phyloP scores from a whole-genome alignment of 441 rosid genomes.

The Adansonia grandidieri region DNA sequence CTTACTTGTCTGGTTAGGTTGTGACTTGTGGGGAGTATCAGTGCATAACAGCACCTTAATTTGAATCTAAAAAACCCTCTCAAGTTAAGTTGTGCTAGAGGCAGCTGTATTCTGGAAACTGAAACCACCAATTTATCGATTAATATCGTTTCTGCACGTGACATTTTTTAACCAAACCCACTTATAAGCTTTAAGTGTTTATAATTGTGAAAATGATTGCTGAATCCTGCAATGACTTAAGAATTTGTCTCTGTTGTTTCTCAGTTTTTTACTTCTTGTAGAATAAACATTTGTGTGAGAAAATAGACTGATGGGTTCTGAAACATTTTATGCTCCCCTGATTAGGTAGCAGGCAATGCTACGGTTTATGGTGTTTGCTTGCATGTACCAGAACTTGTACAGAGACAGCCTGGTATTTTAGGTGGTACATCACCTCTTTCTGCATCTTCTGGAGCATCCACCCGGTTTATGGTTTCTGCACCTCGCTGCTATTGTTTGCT shows the following conservation, averaged over 20 bases:
- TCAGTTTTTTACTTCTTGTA: constrained; percentile 19
- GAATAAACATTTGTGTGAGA: constrained; percentile 18
- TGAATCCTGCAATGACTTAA: neutral
- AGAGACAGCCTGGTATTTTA: constrained; percentile 84
- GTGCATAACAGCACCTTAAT: neutral
- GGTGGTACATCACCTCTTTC: constrained; percentile 62
- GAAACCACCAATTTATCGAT: neutral
- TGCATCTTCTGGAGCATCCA: constrained; percentile 56
- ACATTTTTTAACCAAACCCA: neutral
- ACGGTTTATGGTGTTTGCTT: constrained; percentile 95
- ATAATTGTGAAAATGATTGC: neutral
- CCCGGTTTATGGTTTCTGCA: constrained; percentile 88
- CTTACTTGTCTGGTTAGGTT: neutral
- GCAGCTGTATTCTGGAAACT: constrained; percentile 4
- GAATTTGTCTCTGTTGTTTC: neutral
- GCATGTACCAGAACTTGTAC: constrained; percentile 87
- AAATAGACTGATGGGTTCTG: constrained; percentile 24
- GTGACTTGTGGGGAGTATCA: neutral
- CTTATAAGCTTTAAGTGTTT: neutral
- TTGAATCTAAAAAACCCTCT: neutral
- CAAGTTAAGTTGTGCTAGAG: neutral
- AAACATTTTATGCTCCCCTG: constrained; percentile 34
- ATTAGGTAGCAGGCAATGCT: constrained; percentile 90
- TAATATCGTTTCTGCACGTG: neutral
- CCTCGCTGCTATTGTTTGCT: constrained; percentile 98